These are phyloP conservation scores for Crithidia bombi DNA, from an alignment of 208 protist species.

Conservation along the genomic window DNA sequence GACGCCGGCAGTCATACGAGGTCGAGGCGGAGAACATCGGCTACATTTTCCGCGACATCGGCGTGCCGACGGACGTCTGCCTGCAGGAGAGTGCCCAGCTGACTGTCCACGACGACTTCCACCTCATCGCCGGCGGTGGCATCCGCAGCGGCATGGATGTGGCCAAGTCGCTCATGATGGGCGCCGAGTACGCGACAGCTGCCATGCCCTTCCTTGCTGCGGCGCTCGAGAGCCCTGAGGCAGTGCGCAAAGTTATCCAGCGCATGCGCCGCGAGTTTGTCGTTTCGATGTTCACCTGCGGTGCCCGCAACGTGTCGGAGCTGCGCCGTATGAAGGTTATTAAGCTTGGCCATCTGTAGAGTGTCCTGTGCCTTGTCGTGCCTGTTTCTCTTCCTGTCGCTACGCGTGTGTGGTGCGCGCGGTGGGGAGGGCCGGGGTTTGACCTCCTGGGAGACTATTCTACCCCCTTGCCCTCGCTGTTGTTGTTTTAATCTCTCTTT, in stretches of 20 bases:
- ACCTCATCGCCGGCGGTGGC: conserved; percentile 89
- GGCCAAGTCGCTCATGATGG: conserved; percentile 87
- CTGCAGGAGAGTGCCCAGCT: conserved; percentile 65
- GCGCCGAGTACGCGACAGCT: conserved; percentile 78
- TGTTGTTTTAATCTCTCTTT: background rate
- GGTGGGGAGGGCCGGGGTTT: background rate
- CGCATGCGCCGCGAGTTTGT: conserved; percentile 73
- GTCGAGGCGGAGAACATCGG: conserved; percentile 79
- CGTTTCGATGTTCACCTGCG: conserved; percentile 91
- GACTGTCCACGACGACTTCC: conserved; percentile 47
- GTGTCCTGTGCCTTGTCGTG: background rate
- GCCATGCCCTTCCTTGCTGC: conserved; percentile 91
- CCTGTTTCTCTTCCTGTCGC: background rate
- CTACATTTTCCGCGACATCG: conserved; percentile 88
- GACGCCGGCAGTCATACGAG: conserved; percentile 64
- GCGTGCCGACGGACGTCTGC: conserved; percentile 86
- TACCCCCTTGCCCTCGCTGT: too few relatives aligned
- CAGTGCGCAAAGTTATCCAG: conserved; percentile 76
- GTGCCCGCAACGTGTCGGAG: conserved; percentile 76
- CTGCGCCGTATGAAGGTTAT: conserved; percentile 63
- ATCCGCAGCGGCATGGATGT: conserved; percentile 89
- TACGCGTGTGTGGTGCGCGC: background rate
- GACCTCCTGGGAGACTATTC: too few relatives aligned
- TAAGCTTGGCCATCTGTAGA: conserved; percentile 48
- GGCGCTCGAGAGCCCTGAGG: conserved; percentile 74